A percentile compares a stretch with the other conserved stretches of the same genome.
phyloP scores from a whole-genome alignment of 176 grass and related monocot genomes.

The Saccharum spontaneum region DNA sequence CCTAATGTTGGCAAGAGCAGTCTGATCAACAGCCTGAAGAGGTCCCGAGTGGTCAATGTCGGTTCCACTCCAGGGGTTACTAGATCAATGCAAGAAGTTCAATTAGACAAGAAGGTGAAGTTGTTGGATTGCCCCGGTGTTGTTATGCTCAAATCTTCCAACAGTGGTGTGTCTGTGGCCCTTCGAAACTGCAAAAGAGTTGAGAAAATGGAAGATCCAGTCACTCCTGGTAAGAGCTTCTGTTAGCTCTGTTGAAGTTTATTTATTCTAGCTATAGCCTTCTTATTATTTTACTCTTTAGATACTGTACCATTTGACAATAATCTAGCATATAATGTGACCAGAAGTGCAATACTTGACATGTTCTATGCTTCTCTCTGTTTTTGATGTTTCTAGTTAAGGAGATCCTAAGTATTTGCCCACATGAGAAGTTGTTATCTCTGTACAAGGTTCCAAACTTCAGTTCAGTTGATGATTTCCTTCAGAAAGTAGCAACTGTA shows the following conservation, averaged over 20 bases:
- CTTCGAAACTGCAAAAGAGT: conserved; percentile 92
- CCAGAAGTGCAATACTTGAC: conserved; percentile 6
- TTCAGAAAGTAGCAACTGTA: conserved; percentile 79
- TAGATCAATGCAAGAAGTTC: conserved; percentile 93
- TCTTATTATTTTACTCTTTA: not conserved
- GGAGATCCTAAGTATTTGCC: conserved; percentile 84
- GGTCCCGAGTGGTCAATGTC: conserved; percentile 85
- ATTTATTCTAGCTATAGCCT: not conserved
- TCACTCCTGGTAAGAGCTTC: conserved; percentile 62
- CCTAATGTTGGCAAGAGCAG: conserved; percentile 99
- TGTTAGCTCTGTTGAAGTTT: not conserved
- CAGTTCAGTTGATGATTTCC: conserved; percentile 87
- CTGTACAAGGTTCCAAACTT: conserved; percentile 83
- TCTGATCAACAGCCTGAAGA: conserved; percentile 97
- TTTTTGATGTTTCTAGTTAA: conserved; percentile 62
- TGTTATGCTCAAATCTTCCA: conserved; percentile 87
- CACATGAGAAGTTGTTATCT: conserved; percentile 70
- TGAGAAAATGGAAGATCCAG: conserved; percentile 94
- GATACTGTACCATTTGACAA: not conserved
- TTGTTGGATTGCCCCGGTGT: conserved; percentile 94
- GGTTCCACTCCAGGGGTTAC: conserved; percentile 91
- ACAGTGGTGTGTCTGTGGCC: conserved; percentile 62
- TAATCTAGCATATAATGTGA: not conserved
- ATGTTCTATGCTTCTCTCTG: conserved; percentile 21
- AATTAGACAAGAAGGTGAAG: conserved; percentile 96